A percentile compares a stretch with the other conserved stretches of the same genome.
Evolutionary conservation across 257 asterid genomes (phyloP).

Genomic region (Mentha longifolia): DNA sequence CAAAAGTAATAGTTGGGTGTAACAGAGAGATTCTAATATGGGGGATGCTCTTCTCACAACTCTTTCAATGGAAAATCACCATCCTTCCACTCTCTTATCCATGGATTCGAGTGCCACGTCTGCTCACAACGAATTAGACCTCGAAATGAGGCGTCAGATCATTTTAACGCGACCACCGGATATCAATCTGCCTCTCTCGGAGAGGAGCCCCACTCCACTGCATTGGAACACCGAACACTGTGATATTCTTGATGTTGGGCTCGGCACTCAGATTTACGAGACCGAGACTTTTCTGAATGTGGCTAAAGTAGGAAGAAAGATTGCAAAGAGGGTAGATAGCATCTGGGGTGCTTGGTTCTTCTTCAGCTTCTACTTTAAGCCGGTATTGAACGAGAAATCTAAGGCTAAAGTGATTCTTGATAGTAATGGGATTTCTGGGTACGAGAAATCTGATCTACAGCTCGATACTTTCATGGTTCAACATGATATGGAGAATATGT

Average conservation of each 20-base stretch:
- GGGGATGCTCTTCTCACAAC: conserved; percentile 72
- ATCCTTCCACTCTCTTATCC: conserved; percentile 88
- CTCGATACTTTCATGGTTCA: conserved; percentile 92
- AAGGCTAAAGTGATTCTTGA: conserved; percentile 74
- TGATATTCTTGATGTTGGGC: conserved; percentile 87
- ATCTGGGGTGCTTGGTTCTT: conserved; percentile 99
- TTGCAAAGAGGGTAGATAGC: conserved; percentile 78
- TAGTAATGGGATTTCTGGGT: conserved; percentile 79
- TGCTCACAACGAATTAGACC: conserved; percentile 75
- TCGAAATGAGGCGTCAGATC: conserved; percentile 75
- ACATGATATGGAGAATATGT: conserved; percentile 98
- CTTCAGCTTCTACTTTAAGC: conserved; percentile 91
- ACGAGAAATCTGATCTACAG: conserved; percentile 80
- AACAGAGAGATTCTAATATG: conserved; percentile 49
- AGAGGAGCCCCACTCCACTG: conserved; percentile 77
- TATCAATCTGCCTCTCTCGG: conserved; percentile 82
- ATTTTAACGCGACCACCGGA: conserved; percentile 81
- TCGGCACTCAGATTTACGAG: conserved; percentile 68
- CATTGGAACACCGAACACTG: conserved; percentile 72
- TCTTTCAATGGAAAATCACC: conserved; percentile 82
- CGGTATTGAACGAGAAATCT: conserved; percentile 79
- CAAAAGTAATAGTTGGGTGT: conserved; percentile 43
- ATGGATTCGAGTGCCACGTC: conserved; percentile 94
- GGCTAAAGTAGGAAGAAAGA: conserved; percentile 73
- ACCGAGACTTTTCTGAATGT: conserved; percentile 56